Evolutionary conservation across 148 eudicot genomes (phyloP).

Genomic region (Vaccinium darrowii): DNA sequence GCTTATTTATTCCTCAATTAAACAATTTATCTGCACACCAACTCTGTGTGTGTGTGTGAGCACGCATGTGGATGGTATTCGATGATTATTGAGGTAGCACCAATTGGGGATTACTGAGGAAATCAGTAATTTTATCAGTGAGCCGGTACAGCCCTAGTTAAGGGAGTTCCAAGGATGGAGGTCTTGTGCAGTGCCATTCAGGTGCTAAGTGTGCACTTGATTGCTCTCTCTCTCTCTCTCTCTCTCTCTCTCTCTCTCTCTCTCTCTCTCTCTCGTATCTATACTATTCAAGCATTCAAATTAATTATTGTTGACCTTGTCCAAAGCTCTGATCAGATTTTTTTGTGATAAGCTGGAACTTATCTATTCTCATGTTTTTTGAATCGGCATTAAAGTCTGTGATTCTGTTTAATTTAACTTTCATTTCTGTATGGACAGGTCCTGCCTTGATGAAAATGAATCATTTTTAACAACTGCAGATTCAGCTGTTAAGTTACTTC

Average conservation of each 20-base stretch:
- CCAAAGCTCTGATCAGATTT: not conserved
- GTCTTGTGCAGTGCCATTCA: not conserved
- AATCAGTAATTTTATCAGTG: not conserved
- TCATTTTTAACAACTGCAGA: conserved; percentile 86
- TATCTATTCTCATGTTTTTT: not conserved
- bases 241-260: not conserved
- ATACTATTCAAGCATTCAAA: conserved; percentile 9
- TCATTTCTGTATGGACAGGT: conserved; percentile 45
- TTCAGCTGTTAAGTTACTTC: conserved; percentile 66
- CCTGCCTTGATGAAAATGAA: conserved; percentile 75
- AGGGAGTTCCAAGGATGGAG: not conserved
- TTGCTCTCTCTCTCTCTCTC: not conserved
- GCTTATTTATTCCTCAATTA: not conserved
- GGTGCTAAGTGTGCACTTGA: not conserved
- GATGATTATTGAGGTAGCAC: not conserved
- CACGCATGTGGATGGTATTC: not conserved
- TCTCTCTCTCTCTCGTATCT: not conserved
- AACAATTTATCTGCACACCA: not conserved
- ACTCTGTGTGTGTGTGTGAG: not conserved
- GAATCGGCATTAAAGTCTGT: not conserved
- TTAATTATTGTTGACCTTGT: not conserved
- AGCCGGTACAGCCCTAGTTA: not conserved
- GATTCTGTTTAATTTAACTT: not conserved
- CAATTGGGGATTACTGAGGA: not conserved
- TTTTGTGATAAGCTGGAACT: not conserved